These are phyloP conservation scores for Actinomortierella ambigua DNA, from an alignment of 371 early-diverging fungal species.

Conservation along the genomic window DNA sequence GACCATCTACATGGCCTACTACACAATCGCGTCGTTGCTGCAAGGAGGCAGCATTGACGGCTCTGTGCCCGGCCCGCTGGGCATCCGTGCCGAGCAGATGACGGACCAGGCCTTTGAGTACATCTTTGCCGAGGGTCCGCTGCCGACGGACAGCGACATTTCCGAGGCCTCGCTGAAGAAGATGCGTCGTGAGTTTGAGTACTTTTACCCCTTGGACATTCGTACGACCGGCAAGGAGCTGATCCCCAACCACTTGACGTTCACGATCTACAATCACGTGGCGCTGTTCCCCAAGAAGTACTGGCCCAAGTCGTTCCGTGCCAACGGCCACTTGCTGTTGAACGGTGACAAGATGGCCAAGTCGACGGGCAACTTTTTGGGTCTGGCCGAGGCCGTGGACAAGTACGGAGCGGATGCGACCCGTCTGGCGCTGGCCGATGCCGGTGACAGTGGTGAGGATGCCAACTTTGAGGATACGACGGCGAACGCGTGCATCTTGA, in stretches of 20 bases:
- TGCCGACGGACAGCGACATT: constrained; percentile 68
- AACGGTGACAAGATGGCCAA: constrained; percentile 99
- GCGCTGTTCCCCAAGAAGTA: constrained; percentile 94
- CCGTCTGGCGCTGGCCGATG: constrained; percentile 94
- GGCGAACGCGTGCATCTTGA: constrained; percentile 97
- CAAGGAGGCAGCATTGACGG: constrained; percentile 92
- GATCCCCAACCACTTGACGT: constrained; percentile 98
- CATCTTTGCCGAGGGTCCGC: constrained; percentile 80
- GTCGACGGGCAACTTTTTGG: constrained; percentile 99
- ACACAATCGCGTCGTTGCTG: constrained; percentile 96
- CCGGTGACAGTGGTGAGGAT: constrained; percentile 98
- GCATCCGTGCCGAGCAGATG: constrained; percentile 86
- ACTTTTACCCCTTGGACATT: constrained; percentile 99
- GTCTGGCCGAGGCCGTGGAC: constrained; percentile 83
- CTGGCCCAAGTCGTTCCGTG: constrained; percentile 95
- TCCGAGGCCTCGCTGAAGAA: constrained; percentile 67
- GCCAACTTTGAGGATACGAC: constrained; percentile 98
- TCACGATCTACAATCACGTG: constrained; percentile 98
- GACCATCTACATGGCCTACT: constrained; percentile 99
- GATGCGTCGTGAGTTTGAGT: constrained; percentile 90
- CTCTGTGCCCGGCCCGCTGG: constrained; percentile 80
- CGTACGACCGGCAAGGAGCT: constrained; percentile 99
- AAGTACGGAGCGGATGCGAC: constrained; percentile 99
- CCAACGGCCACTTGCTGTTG: constrained; percentile 98
- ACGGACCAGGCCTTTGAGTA: constrained; percentile 97